Conservation (phyloP, 331 rosid species). For the Saraca asoca region DNA sequence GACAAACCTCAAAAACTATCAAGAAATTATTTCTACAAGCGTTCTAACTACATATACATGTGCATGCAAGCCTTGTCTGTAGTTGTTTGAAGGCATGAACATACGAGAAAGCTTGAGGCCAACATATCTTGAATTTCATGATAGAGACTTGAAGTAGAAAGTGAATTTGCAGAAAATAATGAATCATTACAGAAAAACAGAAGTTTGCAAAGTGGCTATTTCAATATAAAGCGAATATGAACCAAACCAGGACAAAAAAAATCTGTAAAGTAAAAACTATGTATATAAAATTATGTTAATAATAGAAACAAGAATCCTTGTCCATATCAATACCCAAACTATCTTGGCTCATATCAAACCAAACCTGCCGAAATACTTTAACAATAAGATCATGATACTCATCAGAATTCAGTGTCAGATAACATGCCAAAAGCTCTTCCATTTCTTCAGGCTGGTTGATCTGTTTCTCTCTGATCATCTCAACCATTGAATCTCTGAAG, state of each 20-base stretch:
- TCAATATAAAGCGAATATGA: too few relatives aligned
- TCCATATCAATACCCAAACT: constrained; percentile 38
- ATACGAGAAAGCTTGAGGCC: not conserved
- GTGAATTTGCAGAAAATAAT: not conserved
- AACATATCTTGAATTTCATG: constrained; percentile 6
- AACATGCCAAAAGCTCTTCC: constrained; percentile 86
- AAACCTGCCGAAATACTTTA: constrained; percentile 86
- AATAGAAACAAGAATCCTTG: constrained; percentile 39
- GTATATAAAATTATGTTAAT: constrained; percentile 28
- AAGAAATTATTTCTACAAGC: not conserved
- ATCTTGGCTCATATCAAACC: constrained; percentile 65
- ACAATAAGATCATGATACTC: constrained; percentile 80
- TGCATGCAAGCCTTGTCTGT: constrained; percentile 9
- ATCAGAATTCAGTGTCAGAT: constrained; percentile 81
- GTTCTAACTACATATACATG: not conserved
- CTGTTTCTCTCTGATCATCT: constrained; percentile 76
- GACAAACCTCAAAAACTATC: too few relatives aligned
- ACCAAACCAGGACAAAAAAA: constrained; percentile 13
- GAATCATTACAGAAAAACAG: not conserved
- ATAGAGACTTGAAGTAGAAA: constrained; percentile 10
- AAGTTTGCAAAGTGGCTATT: too few relatives aligned
- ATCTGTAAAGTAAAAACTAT: constrained; percentile 12
- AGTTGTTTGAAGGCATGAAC: constrained; percentile 7
- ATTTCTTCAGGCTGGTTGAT: constrained; percentile 65
- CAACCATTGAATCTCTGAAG: constrained; percentile 92